A percentile compares a stretch with the other conserved stretches of the same genome.
Conservation (phyloP, 208 protist species). For the Angomonas ambiguus region DNA sequence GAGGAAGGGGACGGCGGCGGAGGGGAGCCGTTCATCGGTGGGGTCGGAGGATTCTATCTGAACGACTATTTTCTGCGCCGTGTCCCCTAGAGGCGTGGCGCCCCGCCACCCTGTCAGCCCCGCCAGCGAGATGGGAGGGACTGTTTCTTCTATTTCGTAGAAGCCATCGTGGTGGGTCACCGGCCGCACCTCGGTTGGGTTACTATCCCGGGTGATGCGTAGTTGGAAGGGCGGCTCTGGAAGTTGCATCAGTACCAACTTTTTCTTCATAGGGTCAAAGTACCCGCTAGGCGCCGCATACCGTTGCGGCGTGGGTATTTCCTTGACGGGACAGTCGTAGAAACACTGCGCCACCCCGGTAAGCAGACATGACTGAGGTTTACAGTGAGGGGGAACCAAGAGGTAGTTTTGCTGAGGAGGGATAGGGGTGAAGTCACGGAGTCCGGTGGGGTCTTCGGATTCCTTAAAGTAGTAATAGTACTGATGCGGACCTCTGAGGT, state of each 20-base stretch:
- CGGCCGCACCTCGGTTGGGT: neutral
- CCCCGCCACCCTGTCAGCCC: constrained; percentile 5
- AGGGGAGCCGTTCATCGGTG: constrained; percentile 10
- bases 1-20: constrained; percentile 7
- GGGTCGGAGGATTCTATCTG: constrained; percentile 16
- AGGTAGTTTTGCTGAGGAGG: neutral
- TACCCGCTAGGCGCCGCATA: neutral
- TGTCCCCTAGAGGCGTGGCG: constrained; percentile 8
- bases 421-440: neutral
- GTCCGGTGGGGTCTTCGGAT: neutral
- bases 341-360: neutral
- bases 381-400: neutral
- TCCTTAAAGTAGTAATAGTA: constrained; percentile 9
- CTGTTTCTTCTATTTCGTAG: neutral
- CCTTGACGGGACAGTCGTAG: neutral
- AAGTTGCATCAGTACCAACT: neutral
- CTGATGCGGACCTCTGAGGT: neutral
- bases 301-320: constrained; percentile 13
- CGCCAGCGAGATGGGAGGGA: neutral
- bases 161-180: neutral
- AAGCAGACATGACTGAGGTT: neutral
- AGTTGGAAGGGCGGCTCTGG: neutral
- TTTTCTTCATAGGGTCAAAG: neutral
- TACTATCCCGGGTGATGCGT: constrained; percentile 11
- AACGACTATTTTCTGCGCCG: constrained; percentile 17